These are phyloP conservation scores for Heliamphora exappendiculata DNA, from an alignment of 148 eudicot genomes.

Conservation along the genomic window DNA sequence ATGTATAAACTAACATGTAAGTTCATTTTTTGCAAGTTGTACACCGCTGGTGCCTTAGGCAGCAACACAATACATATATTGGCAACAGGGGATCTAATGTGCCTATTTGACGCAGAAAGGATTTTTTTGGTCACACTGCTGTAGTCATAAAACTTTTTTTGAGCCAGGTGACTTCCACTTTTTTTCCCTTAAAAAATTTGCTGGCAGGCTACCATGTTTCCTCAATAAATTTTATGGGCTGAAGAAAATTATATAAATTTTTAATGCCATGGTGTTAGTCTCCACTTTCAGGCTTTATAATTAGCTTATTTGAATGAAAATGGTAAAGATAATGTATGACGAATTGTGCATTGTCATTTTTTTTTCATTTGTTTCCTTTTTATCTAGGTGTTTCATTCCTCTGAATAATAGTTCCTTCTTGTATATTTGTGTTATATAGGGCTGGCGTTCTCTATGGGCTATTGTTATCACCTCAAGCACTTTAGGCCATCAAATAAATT, in stretches of 20 bases:
- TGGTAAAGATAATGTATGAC: background rate
- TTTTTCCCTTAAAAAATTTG: background rate
- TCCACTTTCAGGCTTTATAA: background rate
- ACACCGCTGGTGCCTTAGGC: background rate
- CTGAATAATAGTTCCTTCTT: background rate
- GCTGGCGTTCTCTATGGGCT: background rate
- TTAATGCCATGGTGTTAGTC: background rate
- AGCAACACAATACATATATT: background rate
- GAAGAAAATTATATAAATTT: background rate
- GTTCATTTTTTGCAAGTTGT: background rate
- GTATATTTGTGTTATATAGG: background rate
- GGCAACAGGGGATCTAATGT: background rate
- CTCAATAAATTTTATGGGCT: background rate
- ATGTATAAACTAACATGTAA: background rate
- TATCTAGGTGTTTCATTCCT: background rate
- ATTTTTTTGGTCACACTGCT: background rate
- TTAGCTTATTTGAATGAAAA: constrained; percentile 3
- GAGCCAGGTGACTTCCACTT: background rate
- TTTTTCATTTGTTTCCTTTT: background rate
- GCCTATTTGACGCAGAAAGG: background rate
- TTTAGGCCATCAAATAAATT: background rate
- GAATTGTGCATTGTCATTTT: background rate
- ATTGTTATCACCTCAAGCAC: background rate
- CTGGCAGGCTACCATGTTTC: background rate
- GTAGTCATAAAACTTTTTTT: background rate